These are phyloP conservation scores for Microsporum audouinii DNA, from an alignment of 2,329 filamentous ascomycete genomes.

Conservation along the genomic window DNA sequence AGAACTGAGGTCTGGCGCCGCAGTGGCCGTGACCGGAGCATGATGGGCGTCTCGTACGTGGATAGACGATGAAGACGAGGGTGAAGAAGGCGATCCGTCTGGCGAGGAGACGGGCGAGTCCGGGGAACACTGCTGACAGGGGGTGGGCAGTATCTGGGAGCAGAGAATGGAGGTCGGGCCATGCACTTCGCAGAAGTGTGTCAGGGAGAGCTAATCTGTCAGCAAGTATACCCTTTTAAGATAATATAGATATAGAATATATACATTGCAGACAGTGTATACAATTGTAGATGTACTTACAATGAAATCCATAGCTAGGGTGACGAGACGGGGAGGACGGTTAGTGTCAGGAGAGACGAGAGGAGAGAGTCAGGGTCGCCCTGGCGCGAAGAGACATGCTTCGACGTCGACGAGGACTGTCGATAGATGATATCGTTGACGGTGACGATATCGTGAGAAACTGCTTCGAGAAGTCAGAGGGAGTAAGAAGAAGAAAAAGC, in stretches of 20 bases:
- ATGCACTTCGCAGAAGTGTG: slow-evolving; percentile 53
- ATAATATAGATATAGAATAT: too few relatives aligned
- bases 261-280: too few relatives aligned
- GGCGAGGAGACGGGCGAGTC: slow-evolving; percentile 31
- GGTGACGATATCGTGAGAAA: background rate
- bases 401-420: background rate
- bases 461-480: background rate
- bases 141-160: slow-evolving; percentile 46
- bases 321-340: background rate
- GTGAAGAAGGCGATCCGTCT: slow-evolving; percentile 31
- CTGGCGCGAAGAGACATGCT: slow-evolving; percentile 2
- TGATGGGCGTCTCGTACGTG: slow-evolving; percentile 8
- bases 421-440: background rate
- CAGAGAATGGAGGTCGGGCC: slow-evolving; percentile 52
- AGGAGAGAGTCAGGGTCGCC: background rate
- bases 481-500: background rate
- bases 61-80: slow-evolving; percentile 8
- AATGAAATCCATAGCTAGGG: slow-evolving; percentile 33
- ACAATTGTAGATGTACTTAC: slow-evolving; percentile 22
- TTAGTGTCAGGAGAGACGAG: background rate
- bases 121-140: slow-evolving; percentile 43
- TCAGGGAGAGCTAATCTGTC: slow-evolving; percentile 43
- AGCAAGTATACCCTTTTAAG: background rate
- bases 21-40: slow-evolving; percentile 1
- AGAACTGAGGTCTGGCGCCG: background rate